Evolutionary conservation across 768 basidiomycete genomes (phyloP).

Genomic region (Termitomyces sp.): DNA sequence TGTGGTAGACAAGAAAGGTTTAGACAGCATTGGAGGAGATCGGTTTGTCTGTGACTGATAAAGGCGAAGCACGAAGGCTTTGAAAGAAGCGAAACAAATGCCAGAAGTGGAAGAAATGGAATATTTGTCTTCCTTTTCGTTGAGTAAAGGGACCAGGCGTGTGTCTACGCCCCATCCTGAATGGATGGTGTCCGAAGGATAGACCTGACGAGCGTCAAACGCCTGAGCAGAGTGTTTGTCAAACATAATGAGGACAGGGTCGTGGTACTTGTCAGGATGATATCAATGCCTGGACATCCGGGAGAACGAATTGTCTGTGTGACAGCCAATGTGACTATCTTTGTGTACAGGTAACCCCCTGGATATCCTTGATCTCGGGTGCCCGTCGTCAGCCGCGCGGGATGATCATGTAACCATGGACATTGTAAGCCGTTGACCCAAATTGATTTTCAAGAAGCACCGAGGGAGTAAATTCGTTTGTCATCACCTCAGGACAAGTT

Average conservation of each 20-base stretch:
- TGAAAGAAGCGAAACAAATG: conserved; percentile 20
- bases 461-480: not conserved
- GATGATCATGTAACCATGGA: not conserved
- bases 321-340: conserved; percentile 10
- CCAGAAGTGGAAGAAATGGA: conserved; percentile 17
- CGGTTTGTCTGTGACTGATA: conserved; percentile 20
- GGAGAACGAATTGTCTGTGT: not conserved
- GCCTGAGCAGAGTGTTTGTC: conserved; percentile 19
- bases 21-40: conserved; percentile 18
- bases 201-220: conserved; percentile 17
- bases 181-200: conserved; percentile 15
- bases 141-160: conserved; percentile 23
- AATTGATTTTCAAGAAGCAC: not conserved
- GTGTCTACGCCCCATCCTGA: conserved; percentile 24
- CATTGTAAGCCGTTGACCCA: not conserved
- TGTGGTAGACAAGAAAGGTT: conserved; percentile 25
- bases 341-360: not conserved
- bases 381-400: not conserved
- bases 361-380: not conserved
- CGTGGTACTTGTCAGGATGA: conserved; percentile 1
- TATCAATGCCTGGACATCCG: conserved; percentile 11
- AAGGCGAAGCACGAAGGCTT: conserved; percentile 17
- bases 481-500: not conserved
- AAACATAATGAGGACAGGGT: conserved; percentile 14
- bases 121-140: conserved; percentile 27